A percentile compares a stretch with the other conserved stretches of the same genome.
Conservation (phyloP, 2,329 filamentous ascomycete genomes). For the Gaeumannomyces tritici region DNA sequence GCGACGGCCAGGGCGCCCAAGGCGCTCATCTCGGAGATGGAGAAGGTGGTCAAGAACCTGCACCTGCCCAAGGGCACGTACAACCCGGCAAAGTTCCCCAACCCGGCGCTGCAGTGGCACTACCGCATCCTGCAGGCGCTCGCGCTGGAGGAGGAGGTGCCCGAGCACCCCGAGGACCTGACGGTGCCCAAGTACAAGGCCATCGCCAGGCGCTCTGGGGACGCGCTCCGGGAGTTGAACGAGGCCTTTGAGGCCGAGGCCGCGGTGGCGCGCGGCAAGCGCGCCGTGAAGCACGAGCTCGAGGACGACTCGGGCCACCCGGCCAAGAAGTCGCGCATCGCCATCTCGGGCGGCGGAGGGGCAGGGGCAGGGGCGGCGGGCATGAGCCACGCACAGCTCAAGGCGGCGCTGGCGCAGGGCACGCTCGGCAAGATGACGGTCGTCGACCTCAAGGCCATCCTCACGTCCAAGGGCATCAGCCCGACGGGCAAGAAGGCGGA, state of each 20-base stretch:
- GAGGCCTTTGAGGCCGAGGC: conserved; percentile 52
- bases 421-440: conserved; percentile 45
- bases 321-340: conserved; percentile 33
- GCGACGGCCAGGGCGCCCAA: conserved; percentile 50
- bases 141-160: conserved; percentile 84
- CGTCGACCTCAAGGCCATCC: conserved; percentile 38
- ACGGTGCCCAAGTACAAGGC: conserved; percentile 78
- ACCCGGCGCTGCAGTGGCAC: conserved; percentile 91
- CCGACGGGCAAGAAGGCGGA: conserved; percentile 43
- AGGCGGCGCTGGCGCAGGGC: conserved; percentile 31
- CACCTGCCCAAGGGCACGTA: conserved; percentile 81
- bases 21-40: conserved; percentile 70
- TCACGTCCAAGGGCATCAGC: conserved; percentile 36
- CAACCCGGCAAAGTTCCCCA: conserved; percentile 80
- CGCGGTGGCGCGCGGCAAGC: conserved; percentile 22
- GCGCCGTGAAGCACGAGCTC: conserved; percentile 41
- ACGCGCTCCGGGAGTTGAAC: conserved; percentile 71
- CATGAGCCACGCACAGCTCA: conserved; percentile 36
- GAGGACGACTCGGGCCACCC: conserved; percentile 32
- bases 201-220: conserved; percentile 80
- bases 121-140: conserved; percentile 89
- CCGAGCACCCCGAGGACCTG: conserved; percentile 62
- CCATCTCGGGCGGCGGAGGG: not conserved
- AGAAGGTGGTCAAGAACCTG: conserved; percentile 70
- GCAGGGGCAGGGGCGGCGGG: conserved; percentile 13